Evolutionary conservation across 2,329 filamentous ascomycete genomes (phyloP), one percentile per base, ranked within the genome.

Genomic region (Fusarium paranaense): DNA sequence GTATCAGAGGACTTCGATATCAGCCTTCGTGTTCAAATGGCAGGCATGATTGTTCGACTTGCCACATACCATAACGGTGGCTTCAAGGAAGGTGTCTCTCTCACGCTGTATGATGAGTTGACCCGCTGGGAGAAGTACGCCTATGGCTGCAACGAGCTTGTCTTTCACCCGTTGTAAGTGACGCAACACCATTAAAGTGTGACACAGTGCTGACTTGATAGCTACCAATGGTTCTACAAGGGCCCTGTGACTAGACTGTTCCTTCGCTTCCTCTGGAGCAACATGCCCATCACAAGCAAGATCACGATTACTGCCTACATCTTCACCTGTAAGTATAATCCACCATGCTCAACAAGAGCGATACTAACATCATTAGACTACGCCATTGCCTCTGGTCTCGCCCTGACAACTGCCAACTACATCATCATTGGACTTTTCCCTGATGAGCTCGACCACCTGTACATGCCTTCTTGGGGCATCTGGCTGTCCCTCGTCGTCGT

Each of bases 1-100:
- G 93, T 95, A 0, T 94, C 92, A 0, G 93, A 95, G 69, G 93
- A 95, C 76, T 95, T 95, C 62, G 93, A 95, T 70, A 93, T 94
- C 83, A 89, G 91, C 10, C 86, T 95, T 1, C 91, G 93, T 37
- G 86, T 95, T 4, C 93, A 95, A 80, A 90, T 89, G 72, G 85
- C 85, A n/a, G 92, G 92, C 25, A 93, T 92, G 80, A 86, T 90
- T 35, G 89, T 94, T 47, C 91, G 93, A 13, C 85, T 94, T 1
- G 93, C 89, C 10, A 88, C 91, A 0, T 95, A 94, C 83, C 90
- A 91, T 61, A 88, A 89, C 38, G 88, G 90, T 6, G 92, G 90
- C 9, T 95, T 94, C 83, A 90, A 94, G 77, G 92, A 94, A 76
- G 92, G 92, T 71, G 92, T 94, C 0, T 93, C 91, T 0, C 85